phyloP scores from a whole-genome alignment of 2,329 filamentous ascomycete species.

The Verticillium nonalfalfae region DNA sequence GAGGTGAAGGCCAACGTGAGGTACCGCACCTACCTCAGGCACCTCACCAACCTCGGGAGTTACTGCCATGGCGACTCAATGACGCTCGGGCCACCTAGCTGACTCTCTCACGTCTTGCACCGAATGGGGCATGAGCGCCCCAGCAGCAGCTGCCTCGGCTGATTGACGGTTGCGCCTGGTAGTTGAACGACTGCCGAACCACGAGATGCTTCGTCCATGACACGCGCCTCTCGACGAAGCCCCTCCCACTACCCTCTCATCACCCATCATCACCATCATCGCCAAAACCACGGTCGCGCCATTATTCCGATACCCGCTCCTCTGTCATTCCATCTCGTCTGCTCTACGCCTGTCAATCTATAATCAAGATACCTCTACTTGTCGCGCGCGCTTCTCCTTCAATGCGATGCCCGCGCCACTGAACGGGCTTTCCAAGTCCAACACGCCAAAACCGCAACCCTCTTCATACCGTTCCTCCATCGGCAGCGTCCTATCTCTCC shows the following conservation, averaged over 20 bases:
- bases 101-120: too few relatives aligned
- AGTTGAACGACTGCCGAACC: not conserved
- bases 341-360: not conserved
- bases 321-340: too few relatives aligned
- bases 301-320: not conserved
- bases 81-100: not conserved
- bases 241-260: not conserved
- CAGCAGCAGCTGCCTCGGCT: not conserved
- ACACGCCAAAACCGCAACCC: not conserved
- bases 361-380: not conserved
- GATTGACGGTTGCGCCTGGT: not conserved
- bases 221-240: not conserved
- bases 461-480: not conserved
- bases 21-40: not conserved
- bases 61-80: not conserved
- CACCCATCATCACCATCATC: not conserved
- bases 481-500: slow-evolving; percentile 41
- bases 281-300: not conserved
- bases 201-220: not conserved
- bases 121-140: not conserved
- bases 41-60: not conserved
- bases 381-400: not conserved
- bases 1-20: too few relatives aligned
- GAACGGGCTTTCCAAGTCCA: slow-evolving; percentile 9
- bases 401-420: slow-evolving; percentile 10